Percentiles rank a stretch among this genome's conserved stretches.
Conservation (phyloP, 1,284 basidiomycete species). For the Flammula alnicola region DNA sequence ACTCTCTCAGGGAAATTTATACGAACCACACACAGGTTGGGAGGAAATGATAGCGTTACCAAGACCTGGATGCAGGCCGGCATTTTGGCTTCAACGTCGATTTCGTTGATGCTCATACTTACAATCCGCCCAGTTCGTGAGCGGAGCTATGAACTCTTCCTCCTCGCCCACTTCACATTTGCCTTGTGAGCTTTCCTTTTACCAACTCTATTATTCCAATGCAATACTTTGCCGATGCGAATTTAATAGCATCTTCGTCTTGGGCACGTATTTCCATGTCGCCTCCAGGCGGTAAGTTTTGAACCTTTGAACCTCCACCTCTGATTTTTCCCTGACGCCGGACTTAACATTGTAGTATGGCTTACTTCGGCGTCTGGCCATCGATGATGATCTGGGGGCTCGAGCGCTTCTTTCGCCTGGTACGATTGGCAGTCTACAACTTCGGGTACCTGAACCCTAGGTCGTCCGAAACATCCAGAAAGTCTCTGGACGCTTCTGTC, state of each 20-base stretch:
- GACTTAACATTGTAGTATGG: too few species aligned
- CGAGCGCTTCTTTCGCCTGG: constrained; percentile 58
- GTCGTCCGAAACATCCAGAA: constrained; percentile 9
- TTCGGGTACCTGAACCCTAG: constrained; percentile 43
- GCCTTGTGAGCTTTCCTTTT: constrained; percentile 41
- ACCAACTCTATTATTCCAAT: not conserved
- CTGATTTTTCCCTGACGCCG: not conserved
- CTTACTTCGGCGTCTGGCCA: constrained; percentile 54
- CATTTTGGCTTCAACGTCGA: constrained; percentile 38
- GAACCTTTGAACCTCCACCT: not conserved
- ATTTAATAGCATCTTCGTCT: constrained; percentile 41
- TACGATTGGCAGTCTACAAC: constrained; percentile 58
- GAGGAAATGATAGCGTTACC: constrained; percentile 21
- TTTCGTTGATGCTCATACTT: constrained; percentile 43
- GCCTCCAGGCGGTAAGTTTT: constrained; percentile 28
- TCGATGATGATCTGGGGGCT: constrained; percentile 67
- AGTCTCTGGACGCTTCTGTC: constrained; percentile 41
- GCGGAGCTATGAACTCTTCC: constrained; percentile 52
- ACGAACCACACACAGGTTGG: constrained; percentile 20
- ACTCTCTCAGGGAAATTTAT: not conserved
- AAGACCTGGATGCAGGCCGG: constrained; percentile 45
- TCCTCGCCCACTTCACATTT: constrained; percentile 44
- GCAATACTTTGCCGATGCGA: too few species aligned
- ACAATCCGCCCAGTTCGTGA: constrained; percentile 50
- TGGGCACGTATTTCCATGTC: constrained; percentile 48